Base-by-base conservation (phyloP, 2,329 filamentous ascomycete genomes). In the Alternaria sp. region DNA sequence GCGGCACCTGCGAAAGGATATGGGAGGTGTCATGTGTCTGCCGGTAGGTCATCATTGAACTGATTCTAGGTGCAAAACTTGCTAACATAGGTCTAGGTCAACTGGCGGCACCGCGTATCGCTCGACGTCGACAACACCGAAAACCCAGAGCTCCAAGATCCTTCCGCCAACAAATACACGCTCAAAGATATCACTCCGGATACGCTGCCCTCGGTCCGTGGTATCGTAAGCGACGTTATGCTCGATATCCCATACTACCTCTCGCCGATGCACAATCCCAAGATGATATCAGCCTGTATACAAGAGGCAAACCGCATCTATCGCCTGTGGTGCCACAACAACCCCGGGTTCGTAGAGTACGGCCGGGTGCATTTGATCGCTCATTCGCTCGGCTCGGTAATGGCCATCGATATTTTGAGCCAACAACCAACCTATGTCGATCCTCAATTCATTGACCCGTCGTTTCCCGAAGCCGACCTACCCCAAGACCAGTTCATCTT, bases 181-280 rank as follows among this genome's bases (percentile, higher is more conserved):
- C 82, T 99, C 13, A 90, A 93, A 67, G 93, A 98, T 67, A 97
- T 99, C 65, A 97, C 96, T 5, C 93, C 93, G 1, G 86, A 89
- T 40, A 95, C 92, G 0, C 91, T 99, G 29, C 93, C 94, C 0
- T 93, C 92, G 0, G 90, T 99, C 8, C 89, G 95, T 44, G 92
- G 90, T 72, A 88, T 99, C 73, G 96, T 99, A 61, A 96, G 91
- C 40, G 95, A 99, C 75, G 92, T 99, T 68, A 97, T 99, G 92
- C 89, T 98, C 49, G 95, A 99, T 74, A 94, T 99, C 49, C 95
- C 95, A 0, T 98, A 97, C 74, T 99, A 98, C 79, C 89, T 99
- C 79, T 98, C 94, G 0, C 91, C 96, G 58, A 72, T 77, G 56
- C 94, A 98, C 78, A 97, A 98, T 71, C 86, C 89, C 4, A 97